Base-by-base conservation (phyloP, 1,284 basidiomycete genomes). In the Ganoderma lingzhi region DNA sequence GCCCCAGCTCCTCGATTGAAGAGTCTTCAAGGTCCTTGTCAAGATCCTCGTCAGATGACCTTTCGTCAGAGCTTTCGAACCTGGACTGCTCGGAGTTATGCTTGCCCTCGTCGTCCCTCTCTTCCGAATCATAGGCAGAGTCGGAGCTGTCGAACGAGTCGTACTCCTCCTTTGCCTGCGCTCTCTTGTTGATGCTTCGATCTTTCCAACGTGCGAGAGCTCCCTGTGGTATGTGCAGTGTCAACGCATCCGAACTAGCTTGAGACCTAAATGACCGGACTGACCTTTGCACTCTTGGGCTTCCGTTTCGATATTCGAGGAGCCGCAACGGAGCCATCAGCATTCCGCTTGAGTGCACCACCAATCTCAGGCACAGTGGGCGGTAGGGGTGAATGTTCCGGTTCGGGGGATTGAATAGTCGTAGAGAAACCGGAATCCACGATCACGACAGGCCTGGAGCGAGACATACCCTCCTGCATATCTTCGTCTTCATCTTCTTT, bases 121-220 rank as follows among this genome's bases (percentile, higher is more conserved):
- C 83, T 19, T 81, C 76, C 2, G 82, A 78, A 72, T 91, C 90
- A 71, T 88, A 83, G 9, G 83, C 88, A 28, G 91, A 93, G 78
- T 93, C 90, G 3, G 93, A 93, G 75, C 91, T 93, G 77, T 93
- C 89, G 70, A 92, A 94, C 3, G 85, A 83, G 65, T 92, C 90
- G 4, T 89, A 90, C 15, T 66, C 62, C 9, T 76, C 73, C 0
- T 78, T 74, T 41, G 48, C 55, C 6, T 41, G 63, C 4, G 71
- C 9, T 41, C 37, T 66, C 41, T 45, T 66, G 45, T 4, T 42
- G 3, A 19, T 28, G 56, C 15, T 70, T 45, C n/a, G 69, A 66
- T n/a, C 72, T 70, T 85, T 78, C 80, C 79, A 80, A n/a, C 76
- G 78, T 3, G 76, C 64, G 56, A 78, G 75, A 1, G 65, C 39